A percentile compares a stretch with the other conserved stretches of the same genome.
These are phyloP conservation scores for Globisporangium mamillatum DNA, from an alignment of 352 stramenopile genomes.

Conservation along the genomic window DNA sequence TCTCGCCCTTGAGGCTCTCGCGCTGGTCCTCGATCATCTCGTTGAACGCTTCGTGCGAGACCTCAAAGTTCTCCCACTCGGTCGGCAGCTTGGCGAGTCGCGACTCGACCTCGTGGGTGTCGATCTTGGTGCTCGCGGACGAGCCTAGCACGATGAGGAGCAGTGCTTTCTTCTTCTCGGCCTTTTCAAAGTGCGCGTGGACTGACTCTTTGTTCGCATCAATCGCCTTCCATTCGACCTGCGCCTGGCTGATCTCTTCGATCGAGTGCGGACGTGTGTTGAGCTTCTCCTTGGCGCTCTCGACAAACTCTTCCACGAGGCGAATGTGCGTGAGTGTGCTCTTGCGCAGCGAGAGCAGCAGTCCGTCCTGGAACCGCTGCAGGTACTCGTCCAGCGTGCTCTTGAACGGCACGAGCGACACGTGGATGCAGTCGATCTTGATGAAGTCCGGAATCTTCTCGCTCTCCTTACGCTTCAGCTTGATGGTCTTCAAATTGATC, in stretches of 20 bases:
- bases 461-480: constrained; percentile 88
- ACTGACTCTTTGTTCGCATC: constrained; percentile 56
- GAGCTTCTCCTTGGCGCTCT: constrained; percentile 86
- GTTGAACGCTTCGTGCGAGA: constrained; percentile 93
- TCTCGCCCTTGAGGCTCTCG: constrained; percentile 85
- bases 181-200: constrained; percentile 58
- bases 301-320: constrained; percentile 88
- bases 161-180: constrained; percentile 86
- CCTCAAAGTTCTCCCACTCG: constrained; percentile 93
- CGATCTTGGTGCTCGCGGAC: constrained; percentile 39
- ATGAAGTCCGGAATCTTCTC: constrained; percentile 91
- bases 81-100: constrained; percentile 75
- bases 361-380: constrained; percentile 77
- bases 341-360: constrained; percentile 85
- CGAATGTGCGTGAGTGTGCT: constrained; percentile 77
- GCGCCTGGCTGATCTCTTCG: constrained; percentile 89
- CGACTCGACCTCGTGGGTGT: constrained; percentile 76
- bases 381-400: constrained; percentile 82
- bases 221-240: constrained; percentile 90
- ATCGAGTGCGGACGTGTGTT: constrained; percentile 89
- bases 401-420: constrained; percentile 90
- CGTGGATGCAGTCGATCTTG: constrained; percentile 89
- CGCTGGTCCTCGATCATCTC: constrained; percentile 95
- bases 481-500: constrained; percentile 89
- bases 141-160: constrained; percentile 49